These are phyloP conservation scores for Saturnispora sanitii DNA, from an alignment of 805 yeast genomes.

Conservation along the genomic window DNA sequence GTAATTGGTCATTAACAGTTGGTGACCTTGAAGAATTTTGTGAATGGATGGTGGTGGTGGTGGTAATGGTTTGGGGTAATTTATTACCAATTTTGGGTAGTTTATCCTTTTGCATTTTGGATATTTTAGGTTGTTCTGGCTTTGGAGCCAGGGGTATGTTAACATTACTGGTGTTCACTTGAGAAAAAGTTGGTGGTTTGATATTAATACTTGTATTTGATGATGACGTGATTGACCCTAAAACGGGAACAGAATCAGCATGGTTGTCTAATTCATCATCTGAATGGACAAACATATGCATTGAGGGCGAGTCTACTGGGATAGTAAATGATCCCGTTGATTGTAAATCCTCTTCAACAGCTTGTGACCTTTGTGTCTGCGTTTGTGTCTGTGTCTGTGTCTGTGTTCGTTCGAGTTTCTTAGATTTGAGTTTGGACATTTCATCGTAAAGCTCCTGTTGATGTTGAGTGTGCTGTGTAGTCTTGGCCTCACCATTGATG, in stretches of 20 bases:
- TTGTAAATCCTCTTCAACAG: constrained; percentile 1
- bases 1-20: constrained; percentile 1
- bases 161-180: background rate
- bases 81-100: background rate
- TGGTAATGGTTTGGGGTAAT: background rate
- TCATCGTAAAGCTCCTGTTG: constrained; percentile 5
- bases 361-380: too few relatives aligned
- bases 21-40: background rate
- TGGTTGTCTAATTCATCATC: constrained; percentile 7
- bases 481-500: background rate
- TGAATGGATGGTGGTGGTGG: constrained; percentile 3
- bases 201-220: constrained; percentile 3
- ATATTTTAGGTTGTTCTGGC: background rate
- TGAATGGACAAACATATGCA: constrained; percentile 11
- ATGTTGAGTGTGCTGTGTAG: background rate
- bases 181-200: constrained; percentile 12
- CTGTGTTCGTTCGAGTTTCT: constrained; percentile 1
- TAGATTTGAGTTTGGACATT: constrained; percentile 4
- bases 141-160: constrained; percentile 7
- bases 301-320: constrained; percentile 16
- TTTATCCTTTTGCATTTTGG: background rate
- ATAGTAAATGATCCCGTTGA: constrained; percentile 13
- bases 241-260: background rate
- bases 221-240: constrained; percentile 5
- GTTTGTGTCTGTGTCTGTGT: background rate